Conservation (phyloP, 1,139 yeast genomes). For the Eremothecium cymbalariae region DNA sequence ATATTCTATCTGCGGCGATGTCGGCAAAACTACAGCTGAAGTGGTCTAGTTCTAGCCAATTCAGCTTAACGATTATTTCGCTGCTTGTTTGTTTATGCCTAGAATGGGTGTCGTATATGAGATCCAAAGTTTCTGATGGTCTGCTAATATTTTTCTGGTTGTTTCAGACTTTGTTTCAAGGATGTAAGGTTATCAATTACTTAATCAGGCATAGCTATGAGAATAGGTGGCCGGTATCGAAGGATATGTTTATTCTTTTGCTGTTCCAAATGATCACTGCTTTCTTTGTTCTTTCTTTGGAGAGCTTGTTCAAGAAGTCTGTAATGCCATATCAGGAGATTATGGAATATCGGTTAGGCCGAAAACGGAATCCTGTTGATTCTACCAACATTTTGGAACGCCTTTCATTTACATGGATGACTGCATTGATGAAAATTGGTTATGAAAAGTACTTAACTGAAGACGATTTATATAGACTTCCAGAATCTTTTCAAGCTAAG, state of each 20-base stretch:
- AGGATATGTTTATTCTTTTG: slow-evolving; percentile 38
- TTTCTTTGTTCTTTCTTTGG: slow-evolving; percentile 45
- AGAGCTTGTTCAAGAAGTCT: slow-evolving; percentile 44
- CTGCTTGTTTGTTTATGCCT: slow-evolving; percentile 46
- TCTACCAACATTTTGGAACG: slow-evolving; percentile 73
- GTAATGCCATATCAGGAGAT: slow-evolving; percentile 34
- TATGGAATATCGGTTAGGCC: slow-evolving; percentile 32
- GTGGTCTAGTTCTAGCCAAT: slow-evolving; percentile 27
- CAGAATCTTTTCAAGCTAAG: slow-evolving; percentile 51
- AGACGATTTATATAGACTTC: slow-evolving; percentile 74
- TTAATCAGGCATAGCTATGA: slow-evolving; percentile 40
- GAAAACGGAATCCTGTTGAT: slow-evolving; percentile 57
- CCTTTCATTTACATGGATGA: slow-evolving; percentile 87
- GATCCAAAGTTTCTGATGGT: slow-evolving; percentile 59
- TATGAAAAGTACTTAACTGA: slow-evolving; percentile 65
- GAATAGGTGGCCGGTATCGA: slow-evolving; percentile 25
- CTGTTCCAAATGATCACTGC: slow-evolving; percentile 45
- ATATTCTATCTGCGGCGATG: slow-evolving; percentile 19
- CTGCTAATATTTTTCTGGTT: slow-evolving; percentile 73
- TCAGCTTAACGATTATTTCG: slow-evolving; percentile 24
- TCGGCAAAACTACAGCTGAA: slow-evolving; percentile 14
- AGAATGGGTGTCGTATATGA: slow-evolving; percentile 66
- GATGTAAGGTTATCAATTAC: slow-evolving; percentile 42
- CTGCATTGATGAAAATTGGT: slow-evolving; percentile 80
- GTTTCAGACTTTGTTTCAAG: slow-evolving; percentile 39